Conservation (phyloP, 768 basidiomycete genomes). For the Termitomyces sp. region DNA sequence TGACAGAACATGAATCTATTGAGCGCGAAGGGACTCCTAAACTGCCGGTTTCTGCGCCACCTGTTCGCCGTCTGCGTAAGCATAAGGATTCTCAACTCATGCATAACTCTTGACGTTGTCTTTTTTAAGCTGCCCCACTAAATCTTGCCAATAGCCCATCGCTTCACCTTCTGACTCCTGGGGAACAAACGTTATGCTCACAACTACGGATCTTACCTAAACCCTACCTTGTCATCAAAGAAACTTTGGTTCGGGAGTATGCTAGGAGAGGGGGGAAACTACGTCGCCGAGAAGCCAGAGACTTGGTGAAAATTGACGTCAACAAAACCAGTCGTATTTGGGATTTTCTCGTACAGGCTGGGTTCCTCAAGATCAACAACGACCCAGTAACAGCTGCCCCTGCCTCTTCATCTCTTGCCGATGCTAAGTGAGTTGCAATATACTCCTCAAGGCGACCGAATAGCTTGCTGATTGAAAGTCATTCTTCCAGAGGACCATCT, state of each 20-base stretch:
- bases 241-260: conserved; percentile 90
- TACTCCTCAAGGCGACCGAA: neutral
- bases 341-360: conserved; percentile 88
- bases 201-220: conserved; percentile 88
- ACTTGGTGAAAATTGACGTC: conserved; percentile 89
- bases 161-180: conserved; percentile 82
- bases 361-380: conserved; percentile 68
- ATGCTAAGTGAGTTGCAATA: conserved; percentile 27
- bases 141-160: conserved; percentile 90
- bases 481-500: conserved; percentile 7
- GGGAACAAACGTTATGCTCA: conserved; percentile 86
- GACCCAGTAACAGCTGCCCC: conserved; percentile 30
- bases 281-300: conserved; percentile 81
- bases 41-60: conserved; percentile 26
- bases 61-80: conserved; percentile 42
- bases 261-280: conserved; percentile 85
- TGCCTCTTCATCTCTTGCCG: conserved; percentile 20
- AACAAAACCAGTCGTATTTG: conserved; percentile 90
- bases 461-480: neutral
- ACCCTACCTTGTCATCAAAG: conserved; percentile 94
- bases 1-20: conserved; percentile 45
- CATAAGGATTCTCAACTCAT: neutral
- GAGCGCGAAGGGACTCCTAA: conserved; percentile 62
- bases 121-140: conserved; percentile 51
- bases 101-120: neutral